Evolutionary conservation across 1,284 basidiomycete genomes (phyloP).

Genomic region (Ustilago nuda): DNA sequence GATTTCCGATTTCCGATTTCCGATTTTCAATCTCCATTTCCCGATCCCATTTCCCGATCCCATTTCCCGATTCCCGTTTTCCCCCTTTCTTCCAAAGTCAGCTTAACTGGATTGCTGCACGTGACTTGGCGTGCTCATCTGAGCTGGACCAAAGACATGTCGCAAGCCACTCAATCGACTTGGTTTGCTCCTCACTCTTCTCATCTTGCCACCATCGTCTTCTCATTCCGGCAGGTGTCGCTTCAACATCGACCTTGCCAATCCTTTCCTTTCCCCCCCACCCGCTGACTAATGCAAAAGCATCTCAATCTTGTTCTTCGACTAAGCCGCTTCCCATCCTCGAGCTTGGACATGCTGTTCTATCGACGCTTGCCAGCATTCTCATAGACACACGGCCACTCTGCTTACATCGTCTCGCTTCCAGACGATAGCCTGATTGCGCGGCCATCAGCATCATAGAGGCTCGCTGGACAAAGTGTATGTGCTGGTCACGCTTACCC

Average conservation of each 20-base stretch:
- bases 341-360: not conserved
- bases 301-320: not conserved
- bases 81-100: conserved; percentile 5
- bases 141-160: no score
- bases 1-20: not conserved
- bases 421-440: not conserved
- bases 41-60: not conserved
- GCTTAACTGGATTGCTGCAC: not conserved
- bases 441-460: conserved; percentile 2
- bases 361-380: not conserved
- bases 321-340: not conserved
- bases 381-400: conserved; percentile 4
- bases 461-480: conserved; percentile 16
- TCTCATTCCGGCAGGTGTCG: no score
- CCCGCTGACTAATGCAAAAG: not conserved
- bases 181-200: no score
- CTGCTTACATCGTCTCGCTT: not conserved
- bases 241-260: no score
- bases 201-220: no score
- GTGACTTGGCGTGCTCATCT: no score
- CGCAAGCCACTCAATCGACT: no score
- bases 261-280: not conserved
- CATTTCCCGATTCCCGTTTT: not conserved
- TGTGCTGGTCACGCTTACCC: conserved; percentile 29
- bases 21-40: not conserved